Percentiles rank a stretch among this genome's conserved stretches.
Conservation (phyloP, 2,329 filamentous ascomycete genomes). For the Aciculosporium take region DNA sequence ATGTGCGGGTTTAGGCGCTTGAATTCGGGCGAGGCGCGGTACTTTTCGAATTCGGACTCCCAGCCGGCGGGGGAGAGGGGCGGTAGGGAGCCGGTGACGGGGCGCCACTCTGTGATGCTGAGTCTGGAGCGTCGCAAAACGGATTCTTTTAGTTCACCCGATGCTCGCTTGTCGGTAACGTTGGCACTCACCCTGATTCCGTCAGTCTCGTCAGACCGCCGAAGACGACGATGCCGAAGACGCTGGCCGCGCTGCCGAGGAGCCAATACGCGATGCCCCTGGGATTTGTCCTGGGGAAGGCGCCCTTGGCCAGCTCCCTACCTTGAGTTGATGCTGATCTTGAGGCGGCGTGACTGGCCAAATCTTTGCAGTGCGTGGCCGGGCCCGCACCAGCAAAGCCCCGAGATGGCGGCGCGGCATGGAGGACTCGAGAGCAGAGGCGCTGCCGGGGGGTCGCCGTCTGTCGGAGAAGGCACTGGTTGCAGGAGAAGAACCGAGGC, state of each 20-base stretch:
- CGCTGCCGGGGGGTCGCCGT: slow-evolving; percentile 11
- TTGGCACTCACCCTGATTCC: slow-evolving; percentile 78
- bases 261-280: slow-evolving; percentile 85
- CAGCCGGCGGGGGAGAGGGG: slow-evolving; percentile 68
- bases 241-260: slow-evolving; percentile 75
- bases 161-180: too few species aligned
- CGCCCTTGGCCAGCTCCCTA: slow-evolving; percentile 18
- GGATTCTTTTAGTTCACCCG: too few species aligned
- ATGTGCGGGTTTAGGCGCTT: slow-evolving; percentile 84
- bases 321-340: slow-evolving; percentile 10
- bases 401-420: slow-evolving; percentile 25
- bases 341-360: slow-evolving; percentile 14
- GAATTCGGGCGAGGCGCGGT: slow-evolving; percentile 86
- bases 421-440: slow-evolving; percentile 25
- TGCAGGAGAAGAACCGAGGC: slow-evolving; percentile 29
- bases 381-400: slow-evolving; percentile 22
- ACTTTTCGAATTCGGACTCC: slow-evolving; percentile 87
- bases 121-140: slow-evolving; percentile 52
- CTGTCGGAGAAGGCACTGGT: slow-evolving; percentile 32
- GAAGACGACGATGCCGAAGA: slow-evolving; percentile 94
- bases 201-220: slow-evolving; percentile 87
- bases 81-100: slow-evolving; percentile 82
- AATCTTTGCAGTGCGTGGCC: slow-evolving; percentile 14
- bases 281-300: slow-evolving; percentile 49
- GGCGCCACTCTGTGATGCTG: slow-evolving; percentile 97